Evolutionary conservation across 106 monocot species (phyloP).

Genomic region (Dendrobium nobile): DNA sequence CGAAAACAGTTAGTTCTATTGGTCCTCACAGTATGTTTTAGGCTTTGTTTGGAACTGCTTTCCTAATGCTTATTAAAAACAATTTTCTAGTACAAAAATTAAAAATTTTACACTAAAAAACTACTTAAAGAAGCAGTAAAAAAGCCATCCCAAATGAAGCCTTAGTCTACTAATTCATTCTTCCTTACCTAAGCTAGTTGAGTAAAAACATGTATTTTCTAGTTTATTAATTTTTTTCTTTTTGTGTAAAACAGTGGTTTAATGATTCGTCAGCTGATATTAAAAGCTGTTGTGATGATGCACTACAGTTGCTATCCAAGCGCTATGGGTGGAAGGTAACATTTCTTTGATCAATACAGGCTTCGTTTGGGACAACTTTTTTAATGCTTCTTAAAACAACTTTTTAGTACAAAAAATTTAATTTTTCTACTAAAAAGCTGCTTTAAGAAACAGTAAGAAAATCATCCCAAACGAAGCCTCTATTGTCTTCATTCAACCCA

Average conservation of each 20-base stretch:
- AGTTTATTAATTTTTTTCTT: neutral
- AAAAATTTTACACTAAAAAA: too few species aligned
- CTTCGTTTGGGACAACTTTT: too few species aligned
- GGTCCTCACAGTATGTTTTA: neutral
- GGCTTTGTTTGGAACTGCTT: too few species aligned
- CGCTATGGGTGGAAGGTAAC: slow-evolving; percentile 86
- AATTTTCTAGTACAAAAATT: too few species aligned
- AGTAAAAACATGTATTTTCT: neutral
- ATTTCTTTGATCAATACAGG: neutral
- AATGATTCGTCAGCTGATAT: slow-evolving; percentile 69
- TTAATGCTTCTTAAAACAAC: too few species aligned
- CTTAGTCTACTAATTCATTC: neutral
- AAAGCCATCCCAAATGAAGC: too few species aligned
- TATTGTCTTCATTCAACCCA: neutral
- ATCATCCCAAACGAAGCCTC: too few species aligned
- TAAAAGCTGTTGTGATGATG: slow-evolving; percentile 55
- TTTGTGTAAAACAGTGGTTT: slow-evolving; percentile 65
- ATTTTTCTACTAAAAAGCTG: too few species aligned
- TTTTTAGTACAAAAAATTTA: too few species aligned
- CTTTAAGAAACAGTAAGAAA: too few species aligned
- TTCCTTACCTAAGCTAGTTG: neutral
- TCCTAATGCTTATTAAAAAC: too few species aligned
- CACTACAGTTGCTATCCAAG: slow-evolving; percentile 46
- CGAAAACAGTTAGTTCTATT: neutral
- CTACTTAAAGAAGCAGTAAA: too few species aligned